These are phyloP conservation scores for Ulvella scutata DNA, from an alignment of 139 green algal species.

Conservation along the genomic window DNA sequence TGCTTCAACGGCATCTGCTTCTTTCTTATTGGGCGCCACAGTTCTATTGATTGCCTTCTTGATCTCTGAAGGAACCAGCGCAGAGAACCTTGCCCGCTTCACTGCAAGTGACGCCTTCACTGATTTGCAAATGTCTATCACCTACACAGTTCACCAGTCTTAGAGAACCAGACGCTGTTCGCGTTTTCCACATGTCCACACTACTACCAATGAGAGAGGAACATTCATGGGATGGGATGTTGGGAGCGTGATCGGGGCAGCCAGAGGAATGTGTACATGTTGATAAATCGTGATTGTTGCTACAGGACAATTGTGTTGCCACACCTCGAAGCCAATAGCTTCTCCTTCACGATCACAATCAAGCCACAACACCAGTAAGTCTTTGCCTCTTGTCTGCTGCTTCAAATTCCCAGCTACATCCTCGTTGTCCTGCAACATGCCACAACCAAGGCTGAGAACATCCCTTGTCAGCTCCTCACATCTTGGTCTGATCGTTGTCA, in stretches of 20 bases:
- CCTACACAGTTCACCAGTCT: no score
- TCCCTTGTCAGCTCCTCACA: no score
- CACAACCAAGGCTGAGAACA: no score
- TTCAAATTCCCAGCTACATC: slow-evolving; percentile 57
- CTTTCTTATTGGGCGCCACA: slow-evolving; percentile 46
- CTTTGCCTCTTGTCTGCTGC: slow-evolving; percentile 33
- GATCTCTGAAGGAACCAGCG: slow-evolving; percentile 22
- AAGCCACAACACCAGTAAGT: slow-evolving; percentile 91
- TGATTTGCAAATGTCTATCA: slow-evolving; percentile 57
- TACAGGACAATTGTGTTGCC: background rate
- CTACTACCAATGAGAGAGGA: slow-evolving; percentile 4
- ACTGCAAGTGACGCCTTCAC: slow-evolving; percentile 53
- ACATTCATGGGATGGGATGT: no score
- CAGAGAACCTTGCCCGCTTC: slow-evolving; percentile 74
- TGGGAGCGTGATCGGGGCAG: no score
- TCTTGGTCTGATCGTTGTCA: background rate
- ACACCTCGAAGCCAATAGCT: slow-evolving; percentile 95
- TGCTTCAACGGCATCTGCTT: slow-evolving; percentile 79
- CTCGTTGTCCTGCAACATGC: slow-evolving; percentile 52
- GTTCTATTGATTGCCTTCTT: background rate
- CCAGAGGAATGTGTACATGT: no score
- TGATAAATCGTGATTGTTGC: background rate
- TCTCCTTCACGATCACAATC: slow-evolving; percentile 97
- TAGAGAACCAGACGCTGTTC: no score
- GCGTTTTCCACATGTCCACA: no score